phyloP scores from a whole-genome alignment of 495 filamentous ascomycete genomes.

The Xylaria cubensis region DNA sequence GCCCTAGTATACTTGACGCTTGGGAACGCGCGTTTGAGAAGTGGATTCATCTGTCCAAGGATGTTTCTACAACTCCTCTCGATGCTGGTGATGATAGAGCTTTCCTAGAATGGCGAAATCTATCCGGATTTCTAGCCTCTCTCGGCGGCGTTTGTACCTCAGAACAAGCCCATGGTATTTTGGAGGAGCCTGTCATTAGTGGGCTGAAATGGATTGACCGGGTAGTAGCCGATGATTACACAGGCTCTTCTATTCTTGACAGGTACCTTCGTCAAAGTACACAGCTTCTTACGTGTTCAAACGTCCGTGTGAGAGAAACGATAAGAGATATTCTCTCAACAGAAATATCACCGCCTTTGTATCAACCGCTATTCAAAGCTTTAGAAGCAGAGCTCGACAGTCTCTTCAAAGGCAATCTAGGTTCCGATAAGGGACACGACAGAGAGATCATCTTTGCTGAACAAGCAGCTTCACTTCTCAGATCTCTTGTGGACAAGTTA shows the following conservation, averaged over 20 bases:
- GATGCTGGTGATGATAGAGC: conserved; percentile 56
- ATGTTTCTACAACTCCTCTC: conserved; percentile 56
- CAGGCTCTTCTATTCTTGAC: conserved; percentile 62
- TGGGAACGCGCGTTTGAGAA: conserved; percentile 68
- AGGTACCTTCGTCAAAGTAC: conserved; percentile 66
- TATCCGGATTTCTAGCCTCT: conserved; percentile 69
- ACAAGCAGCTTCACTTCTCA: conserved; percentile 66
- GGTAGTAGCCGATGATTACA: conserved; percentile 61
- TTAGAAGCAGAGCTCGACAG: conserved; percentile 66
- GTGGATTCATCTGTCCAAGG: conserved; percentile 65
- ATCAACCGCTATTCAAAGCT: conserved; percentile 64
- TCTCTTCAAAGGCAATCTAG: conserved; percentile 59
- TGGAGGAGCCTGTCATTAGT: conserved; percentile 62
- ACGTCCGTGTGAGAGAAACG: conserved; percentile 66
- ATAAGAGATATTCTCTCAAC: conserved; percentile 67
- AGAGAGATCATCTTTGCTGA: conserved; percentile 68
- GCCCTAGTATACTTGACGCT: conserved; percentile 64
- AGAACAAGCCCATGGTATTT: conserved; percentile 53
- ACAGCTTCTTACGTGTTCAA: conserved; percentile 65
- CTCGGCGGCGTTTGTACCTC: conserved; percentile 71
- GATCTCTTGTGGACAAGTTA: conserved; percentile 65
- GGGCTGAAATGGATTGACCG: conserved; percentile 69
- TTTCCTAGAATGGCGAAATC: conserved; percentile 69
- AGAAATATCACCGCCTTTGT: conserved; percentile 64
- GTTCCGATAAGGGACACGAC: conserved; percentile 59